Conservation (phyloP, 1,284 basidiomycete species). For the Ganoderma boninense region DNA sequence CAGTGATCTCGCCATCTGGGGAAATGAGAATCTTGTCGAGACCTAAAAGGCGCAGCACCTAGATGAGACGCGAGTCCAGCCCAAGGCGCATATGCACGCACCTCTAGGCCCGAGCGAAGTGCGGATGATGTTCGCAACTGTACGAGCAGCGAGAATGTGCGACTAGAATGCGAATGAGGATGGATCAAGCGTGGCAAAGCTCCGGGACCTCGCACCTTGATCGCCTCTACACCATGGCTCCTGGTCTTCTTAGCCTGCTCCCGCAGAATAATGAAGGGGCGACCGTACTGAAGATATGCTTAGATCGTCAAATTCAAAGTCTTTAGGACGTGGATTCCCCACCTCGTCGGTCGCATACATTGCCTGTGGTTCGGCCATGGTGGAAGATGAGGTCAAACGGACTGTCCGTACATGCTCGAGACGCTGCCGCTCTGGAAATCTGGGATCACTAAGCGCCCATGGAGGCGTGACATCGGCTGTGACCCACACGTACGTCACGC, state of each 20-base stretch:
- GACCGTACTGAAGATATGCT: constrained; percentile 74
- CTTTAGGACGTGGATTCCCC: constrained; percentile 22
- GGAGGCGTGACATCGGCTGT: not conserved
- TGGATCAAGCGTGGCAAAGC: not conserved
- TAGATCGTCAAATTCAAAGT: constrained; percentile 15
- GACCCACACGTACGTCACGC: not conserved
- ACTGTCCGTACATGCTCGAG: not conserved
- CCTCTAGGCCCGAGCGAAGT: constrained; percentile 96
- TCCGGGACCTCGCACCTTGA: constrained; percentile 73
- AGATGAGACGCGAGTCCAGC: constrained; percentile 10
- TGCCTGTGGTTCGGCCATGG: constrained; percentile 64
- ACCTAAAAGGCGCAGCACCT: constrained; percentile 54
- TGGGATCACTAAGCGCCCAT: not conserved
- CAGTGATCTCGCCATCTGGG: constrained; percentile 98
- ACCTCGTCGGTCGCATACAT: constrained; percentile 95
- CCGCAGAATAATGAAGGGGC: constrained; percentile 96
- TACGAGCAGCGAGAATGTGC: constrained; percentile 93
- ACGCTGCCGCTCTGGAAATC: not conserved
- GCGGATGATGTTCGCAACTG: constrained; percentile 94
- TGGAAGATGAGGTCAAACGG: constrained; percentile 17
- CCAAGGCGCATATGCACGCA: constrained; percentile 41
- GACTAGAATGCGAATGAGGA: constrained; percentile 60
- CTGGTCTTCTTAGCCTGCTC: constrained; percentile 97
- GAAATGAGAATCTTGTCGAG: constrained; percentile 99
- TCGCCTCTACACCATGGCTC: constrained; percentile 94